These are phyloP conservation scores for Lagerstroemia speciosa DNA, from an alignment of 345 rosid genomes.

Conservation along the genomic window DNA sequence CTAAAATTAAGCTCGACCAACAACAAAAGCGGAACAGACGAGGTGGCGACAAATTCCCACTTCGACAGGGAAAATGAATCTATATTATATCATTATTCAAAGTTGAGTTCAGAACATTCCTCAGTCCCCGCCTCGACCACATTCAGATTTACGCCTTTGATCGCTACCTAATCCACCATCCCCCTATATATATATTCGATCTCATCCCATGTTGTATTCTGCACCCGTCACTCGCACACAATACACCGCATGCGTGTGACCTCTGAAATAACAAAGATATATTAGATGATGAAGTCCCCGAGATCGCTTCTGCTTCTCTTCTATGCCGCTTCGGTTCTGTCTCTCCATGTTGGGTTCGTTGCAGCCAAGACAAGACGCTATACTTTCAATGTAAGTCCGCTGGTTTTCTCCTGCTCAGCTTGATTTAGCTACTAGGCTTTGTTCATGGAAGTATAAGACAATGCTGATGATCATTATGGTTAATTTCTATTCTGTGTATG, in stretches of 20 bases:
- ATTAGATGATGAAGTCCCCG: slow-evolving; percentile 16
- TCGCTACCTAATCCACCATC: neutral
- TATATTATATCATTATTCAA: no score
- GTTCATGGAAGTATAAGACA: no score
- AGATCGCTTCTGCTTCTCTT: neutral
- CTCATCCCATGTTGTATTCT: neutral
- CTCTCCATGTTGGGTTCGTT: slow-evolving; percentile 18
- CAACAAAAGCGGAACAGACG: slow-evolving; percentile 11
- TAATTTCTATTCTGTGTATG: no score
- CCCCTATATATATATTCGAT: neutral
- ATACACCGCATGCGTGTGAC: neutral
- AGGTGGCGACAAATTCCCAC: slow-evolving; percentile 11
- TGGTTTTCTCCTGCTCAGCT: neutral
- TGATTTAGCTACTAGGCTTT: no score
- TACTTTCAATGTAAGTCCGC: slow-evolving; percentile 39
- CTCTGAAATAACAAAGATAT: neutral
- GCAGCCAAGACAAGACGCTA: slow-evolving; percentile 38
- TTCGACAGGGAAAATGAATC: slow-evolving; percentile 1
- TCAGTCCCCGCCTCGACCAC: no score
- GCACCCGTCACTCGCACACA: neutral
- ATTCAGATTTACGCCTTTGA: slow-evolving; percentile 11
- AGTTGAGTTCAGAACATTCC: no score
- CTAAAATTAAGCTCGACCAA: slow-evolving; percentile 54
- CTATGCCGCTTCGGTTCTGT: slow-evolving; percentile 8
- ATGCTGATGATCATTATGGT: no score